These are phyloP conservation scores for Alternaria alternata DNA, from an alignment of 2,329 filamentous ascomycete genomes.

Conservation along the genomic window DNA sequence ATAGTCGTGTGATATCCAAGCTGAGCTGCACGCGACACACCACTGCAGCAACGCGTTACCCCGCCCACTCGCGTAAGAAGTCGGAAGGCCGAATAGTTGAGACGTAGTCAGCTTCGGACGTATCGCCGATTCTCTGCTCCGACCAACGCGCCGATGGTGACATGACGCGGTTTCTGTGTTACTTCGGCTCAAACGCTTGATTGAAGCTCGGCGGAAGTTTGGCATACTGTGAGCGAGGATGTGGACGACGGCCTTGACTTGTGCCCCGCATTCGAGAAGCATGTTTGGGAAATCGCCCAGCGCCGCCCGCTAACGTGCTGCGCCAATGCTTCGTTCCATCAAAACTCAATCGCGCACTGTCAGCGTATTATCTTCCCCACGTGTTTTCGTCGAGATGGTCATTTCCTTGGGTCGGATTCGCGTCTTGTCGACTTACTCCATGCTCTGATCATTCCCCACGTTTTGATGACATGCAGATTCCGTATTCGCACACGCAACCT, in stretches of 20 bases:
- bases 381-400: background rate
- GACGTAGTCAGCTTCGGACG: background rate
- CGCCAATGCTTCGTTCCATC: background rate
- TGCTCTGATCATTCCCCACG: background rate
- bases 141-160: background rate
- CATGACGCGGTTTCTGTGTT: background rate
- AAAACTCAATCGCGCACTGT: background rate
- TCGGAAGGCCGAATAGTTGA: background rate
- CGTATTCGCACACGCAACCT: background rate
- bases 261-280: background rate
- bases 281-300: background rate
- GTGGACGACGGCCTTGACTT: background rate
- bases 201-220: background rate
- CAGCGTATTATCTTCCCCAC: constrained; percentile 11
- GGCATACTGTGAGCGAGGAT: background rate
- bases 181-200: background rate
- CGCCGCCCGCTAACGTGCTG: background rate
- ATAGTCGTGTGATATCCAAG: background rate
- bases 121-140: background rate
- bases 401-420: background rate
- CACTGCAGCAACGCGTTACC: background rate
- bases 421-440: background rate
- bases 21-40: background rate
- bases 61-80: background rate
- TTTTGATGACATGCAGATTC: background rate